phyloP scores from a whole-genome alignment of 257 asterid genomes.

The Solanum ahanhuiri region DNA sequence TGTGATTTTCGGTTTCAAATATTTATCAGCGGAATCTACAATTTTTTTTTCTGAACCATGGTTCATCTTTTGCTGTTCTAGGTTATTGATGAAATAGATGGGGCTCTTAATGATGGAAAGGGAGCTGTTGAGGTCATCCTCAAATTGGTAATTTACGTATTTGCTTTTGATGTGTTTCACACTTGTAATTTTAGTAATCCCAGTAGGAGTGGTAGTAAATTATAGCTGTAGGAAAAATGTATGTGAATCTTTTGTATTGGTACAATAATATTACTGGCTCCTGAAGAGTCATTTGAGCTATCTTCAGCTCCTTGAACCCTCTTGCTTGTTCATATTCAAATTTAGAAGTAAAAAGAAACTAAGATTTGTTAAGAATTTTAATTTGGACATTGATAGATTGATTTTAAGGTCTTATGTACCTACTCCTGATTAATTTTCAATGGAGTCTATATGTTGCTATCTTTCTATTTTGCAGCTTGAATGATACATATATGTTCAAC shows the following conservation, averaged over 20 bases:
- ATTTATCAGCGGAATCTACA: not conserved
- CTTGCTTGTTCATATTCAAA: not conserved
- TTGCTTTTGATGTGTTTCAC: not conserved
- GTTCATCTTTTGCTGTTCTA: conserved; percentile 5
- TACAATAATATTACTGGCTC: not conserved
- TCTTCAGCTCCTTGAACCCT: not conserved
- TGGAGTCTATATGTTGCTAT: not conserved
- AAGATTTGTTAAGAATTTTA: not conserved
- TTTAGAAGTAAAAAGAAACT: not conserved
- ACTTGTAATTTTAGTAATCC: not conserved
- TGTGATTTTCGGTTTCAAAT: not conserved
- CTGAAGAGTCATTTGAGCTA: not conserved
- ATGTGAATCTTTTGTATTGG: not conserved
- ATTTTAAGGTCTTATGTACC: not conserved
- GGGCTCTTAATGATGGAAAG: conserved; percentile 95
- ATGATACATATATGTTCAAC: not conserved
- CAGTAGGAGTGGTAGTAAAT: not conserved
- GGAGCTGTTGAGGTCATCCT: conserved; percentile 94
- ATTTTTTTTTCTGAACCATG: not conserved
- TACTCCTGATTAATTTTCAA: not conserved
- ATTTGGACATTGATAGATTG: not conserved
- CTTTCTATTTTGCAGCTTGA: not conserved
- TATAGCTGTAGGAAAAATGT: not conserved
- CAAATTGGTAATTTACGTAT: conserved; percentile 47
- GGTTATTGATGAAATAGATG: conserved; percentile 98